phyloP scores from a whole-genome alignment of 2,329 filamentous ascomycete species.

The Boeremia exigua region DNA sequence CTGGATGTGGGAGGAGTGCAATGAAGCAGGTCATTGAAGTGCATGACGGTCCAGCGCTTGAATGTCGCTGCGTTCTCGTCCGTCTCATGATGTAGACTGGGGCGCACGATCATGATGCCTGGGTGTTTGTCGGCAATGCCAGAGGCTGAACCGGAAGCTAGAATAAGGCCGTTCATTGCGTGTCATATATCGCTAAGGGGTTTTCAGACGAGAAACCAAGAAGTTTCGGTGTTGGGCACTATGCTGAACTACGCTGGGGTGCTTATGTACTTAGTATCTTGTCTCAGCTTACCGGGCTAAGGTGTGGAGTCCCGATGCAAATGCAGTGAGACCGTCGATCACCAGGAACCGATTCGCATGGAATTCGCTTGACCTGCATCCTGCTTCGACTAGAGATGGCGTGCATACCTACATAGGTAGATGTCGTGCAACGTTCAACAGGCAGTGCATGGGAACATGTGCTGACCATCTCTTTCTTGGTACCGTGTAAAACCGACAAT shows the following conservation, averaged over 20 bases:
- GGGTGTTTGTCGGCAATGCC: background rate
- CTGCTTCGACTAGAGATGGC: background rate
- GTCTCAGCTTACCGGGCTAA: background rate
- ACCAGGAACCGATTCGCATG: background rate
- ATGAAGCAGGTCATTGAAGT: slow-evolving; percentile 27
- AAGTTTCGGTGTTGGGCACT: background rate
- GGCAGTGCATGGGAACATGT: background rate
- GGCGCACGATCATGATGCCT: slow-evolving; percentile 24
- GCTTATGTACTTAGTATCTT: background rate
- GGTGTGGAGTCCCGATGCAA: slow-evolving; percentile 13
- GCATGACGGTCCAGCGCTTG: slow-evolving; percentile 29
- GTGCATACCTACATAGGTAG: background rate
- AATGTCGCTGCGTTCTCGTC: slow-evolving; percentile 8
- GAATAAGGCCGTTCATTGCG: slow-evolving; percentile 3
- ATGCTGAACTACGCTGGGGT: background rate
- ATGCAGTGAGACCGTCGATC: slow-evolving; percentile 5
- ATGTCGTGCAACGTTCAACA: background rate
- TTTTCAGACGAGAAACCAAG: background rate
- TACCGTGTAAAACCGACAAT: no score
- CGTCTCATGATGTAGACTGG: slow-evolving; percentile 12
- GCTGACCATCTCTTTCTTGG: background rate
- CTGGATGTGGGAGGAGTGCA: background rate
- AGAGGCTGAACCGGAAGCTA: no score
- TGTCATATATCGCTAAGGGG: background rate
- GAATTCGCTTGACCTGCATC: background rate